These are phyloP conservation scores for Osmanthus fragrans DNA, from an alignment of 257 asterid genomes.

Conservation along the genomic window DNA sequence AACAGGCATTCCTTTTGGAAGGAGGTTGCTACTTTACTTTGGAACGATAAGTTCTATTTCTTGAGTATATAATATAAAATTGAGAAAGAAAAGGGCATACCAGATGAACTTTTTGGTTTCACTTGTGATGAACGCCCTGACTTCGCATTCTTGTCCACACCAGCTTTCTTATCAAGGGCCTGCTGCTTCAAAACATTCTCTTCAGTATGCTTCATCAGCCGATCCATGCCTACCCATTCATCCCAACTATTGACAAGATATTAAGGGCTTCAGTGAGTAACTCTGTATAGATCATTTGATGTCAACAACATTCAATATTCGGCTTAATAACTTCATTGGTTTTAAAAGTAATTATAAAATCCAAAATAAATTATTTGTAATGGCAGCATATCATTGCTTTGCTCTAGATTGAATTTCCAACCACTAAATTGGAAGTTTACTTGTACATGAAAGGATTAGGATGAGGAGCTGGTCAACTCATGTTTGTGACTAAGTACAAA, in stretches of 20 bases:
- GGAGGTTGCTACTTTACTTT: neutral
- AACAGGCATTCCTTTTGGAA: neutral
- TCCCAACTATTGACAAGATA: constrained; percentile 79
- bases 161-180: constrained; percentile 79
- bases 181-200: constrained; percentile 78
- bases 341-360: constrained; percentile 1
- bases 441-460: neutral
- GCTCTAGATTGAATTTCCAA: neutral
- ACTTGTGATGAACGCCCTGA: constrained; percentile 75
- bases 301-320: constrained; percentile 10
- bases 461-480: constrained; percentile 6
- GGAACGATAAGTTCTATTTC: neutral
- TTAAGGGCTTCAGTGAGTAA: constrained; percentile 29
- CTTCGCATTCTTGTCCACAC: constrained; percentile 64
- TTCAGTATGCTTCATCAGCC: constrained; percentile 77
- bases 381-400: constrained; percentile 14
- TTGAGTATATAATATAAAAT: neutral
- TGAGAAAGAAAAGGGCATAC: constrained; percentile 34
- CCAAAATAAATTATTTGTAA: constrained; percentile 4
- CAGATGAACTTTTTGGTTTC: constrained; percentile 76
- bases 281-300: constrained; percentile 17
- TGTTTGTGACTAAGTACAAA: neutral
- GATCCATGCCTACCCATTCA: constrained; percentile 90
- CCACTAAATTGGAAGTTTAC: constrained; percentile 4
- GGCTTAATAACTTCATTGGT: constrained; percentile 13